Evolutionary conservation across 345 rosid genomes (phyloP), one percentile per base, ranked within the genome.

Genomic region (Brassica rapa): DNA sequence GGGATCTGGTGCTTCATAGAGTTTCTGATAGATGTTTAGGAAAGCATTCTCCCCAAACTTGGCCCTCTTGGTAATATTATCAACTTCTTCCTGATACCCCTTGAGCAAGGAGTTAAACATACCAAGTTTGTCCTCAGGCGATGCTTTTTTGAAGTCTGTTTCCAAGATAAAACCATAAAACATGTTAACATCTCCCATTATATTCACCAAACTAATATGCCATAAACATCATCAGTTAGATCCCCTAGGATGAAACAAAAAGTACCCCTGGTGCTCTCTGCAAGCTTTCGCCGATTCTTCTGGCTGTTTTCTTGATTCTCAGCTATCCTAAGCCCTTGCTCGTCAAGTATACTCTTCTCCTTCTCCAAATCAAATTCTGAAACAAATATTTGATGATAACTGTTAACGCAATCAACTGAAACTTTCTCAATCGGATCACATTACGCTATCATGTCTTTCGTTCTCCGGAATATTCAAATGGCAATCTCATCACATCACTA

Each of bases 1-100:
- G 71, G 98, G 99, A 85, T 95, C 99, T 24, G 99, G 99, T 71
- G 99, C 99, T 88, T 95, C 98, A 81, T 95, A 95, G 41, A 95
- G 92, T 72, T 95, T 95, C 81, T 95, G 99, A 84, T 95, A 95
- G 74, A 95, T 90, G 82, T 93, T 93, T 57, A 93, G 93, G 85
- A 95, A 93, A 72, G 98, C 89, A 86, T 95, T 95, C 82, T 95
- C 98, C 75, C 98, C 98, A 84, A 88, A 91, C 79, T 95, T 95
- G 30, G 98, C 98, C 83, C 99, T 93, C 88, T 95, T 95, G 74
- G 99, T 95, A 67, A 95, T 90, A 84, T 93, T 95, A 86, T 95
- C 98, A 30, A 95, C 98, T 90, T 95, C 99, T 87, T 95, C 99
- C 83, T 93, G 99, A 82, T 91, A 95, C 60, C 94, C 92, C 88